phyloP scores from a whole-genome alignment of 805 yeast genomes.

The Ogataea neopini region DNA sequence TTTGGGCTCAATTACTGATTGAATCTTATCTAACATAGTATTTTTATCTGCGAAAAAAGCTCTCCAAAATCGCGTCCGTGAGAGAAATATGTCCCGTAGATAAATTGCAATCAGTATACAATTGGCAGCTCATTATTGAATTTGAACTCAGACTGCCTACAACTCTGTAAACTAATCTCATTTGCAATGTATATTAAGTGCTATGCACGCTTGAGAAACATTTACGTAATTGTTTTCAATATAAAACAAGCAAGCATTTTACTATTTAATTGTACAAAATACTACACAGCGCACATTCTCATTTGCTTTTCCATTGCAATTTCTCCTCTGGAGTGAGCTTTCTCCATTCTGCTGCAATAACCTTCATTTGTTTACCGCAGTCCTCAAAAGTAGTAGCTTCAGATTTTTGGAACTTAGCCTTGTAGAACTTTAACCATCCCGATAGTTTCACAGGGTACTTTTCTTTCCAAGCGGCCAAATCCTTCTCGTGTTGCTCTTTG shows the following conservation, averaged over 20 bases:
- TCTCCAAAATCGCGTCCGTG: too few species aligned
- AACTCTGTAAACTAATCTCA: too few species aligned
- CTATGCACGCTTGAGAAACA: too few species aligned
- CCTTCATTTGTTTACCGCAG: slow-evolving; percentile 20
- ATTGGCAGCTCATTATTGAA: too few species aligned
- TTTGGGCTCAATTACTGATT: too few species aligned
- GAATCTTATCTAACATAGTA: too few species aligned
- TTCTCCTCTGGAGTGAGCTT: slow-evolving; percentile 26
- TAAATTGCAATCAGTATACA: too few species aligned
- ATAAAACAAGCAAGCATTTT: not conserved
- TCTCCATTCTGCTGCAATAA: slow-evolving; percentile 25
- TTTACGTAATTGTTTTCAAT: not conserved
- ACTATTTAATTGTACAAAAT: not conserved
- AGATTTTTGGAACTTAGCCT: slow-evolving; percentile 16
- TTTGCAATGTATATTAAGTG: too few species aligned
- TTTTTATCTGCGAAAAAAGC: not conserved
- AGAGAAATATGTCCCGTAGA: too few species aligned
- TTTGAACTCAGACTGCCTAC: too few species aligned
- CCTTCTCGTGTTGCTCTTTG: slow-evolving; percentile 13
- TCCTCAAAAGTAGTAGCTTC: slow-evolving; percentile 16
- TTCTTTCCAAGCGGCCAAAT: slow-evolving; percentile 27
- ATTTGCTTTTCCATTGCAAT: slow-evolving; percentile 20
- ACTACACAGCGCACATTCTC: not conserved
- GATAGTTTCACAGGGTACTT: slow-evolving; percentile 25
- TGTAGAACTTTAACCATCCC: slow-evolving; percentile 27